These are phyloP conservation scores for Medakamo hakoo DNA, from an alignment of 139 green algal species.

Conservation along the genomic window DNA sequence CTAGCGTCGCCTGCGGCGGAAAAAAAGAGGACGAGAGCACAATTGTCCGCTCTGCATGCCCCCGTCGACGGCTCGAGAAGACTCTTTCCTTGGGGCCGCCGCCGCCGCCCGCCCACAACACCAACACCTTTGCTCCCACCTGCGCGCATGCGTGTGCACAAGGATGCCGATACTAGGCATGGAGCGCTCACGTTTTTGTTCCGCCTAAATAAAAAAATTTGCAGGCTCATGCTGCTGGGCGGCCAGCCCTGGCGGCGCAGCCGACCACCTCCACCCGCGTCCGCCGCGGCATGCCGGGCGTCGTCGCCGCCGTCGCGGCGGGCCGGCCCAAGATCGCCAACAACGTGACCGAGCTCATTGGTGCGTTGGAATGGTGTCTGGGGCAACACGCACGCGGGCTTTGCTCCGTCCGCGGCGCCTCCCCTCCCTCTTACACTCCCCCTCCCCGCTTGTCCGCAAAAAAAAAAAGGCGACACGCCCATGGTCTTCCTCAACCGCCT, in stretches of 20 bases:
- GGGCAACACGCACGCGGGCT: slow-evolving; percentile 16
- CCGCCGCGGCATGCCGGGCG: slow-evolving; percentile 15
- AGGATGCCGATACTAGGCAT: neutral
- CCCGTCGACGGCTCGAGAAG: too few relatives aligned
- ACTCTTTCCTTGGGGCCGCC: too few relatives aligned
- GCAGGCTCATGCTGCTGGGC: neutral
- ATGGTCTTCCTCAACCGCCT: slow-evolving; percentile 73
- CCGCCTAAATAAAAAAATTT: neutral
- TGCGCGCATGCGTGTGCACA: neutral
- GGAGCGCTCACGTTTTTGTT: neutral
- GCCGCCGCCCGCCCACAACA: too few relatives aligned
- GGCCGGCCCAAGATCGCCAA: slow-evolving; percentile 35
- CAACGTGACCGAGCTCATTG: slow-evolving; percentile 62
- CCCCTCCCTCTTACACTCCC: too few relatives aligned
- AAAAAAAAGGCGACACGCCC: slow-evolving; percentile 58
- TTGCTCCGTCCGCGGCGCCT: neutral
- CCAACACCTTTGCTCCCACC: too few relatives aligned
- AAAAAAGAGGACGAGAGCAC: too few relatives aligned
- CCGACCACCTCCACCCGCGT: neutral
- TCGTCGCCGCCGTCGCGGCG: neutral
- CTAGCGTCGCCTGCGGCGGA: too few relatives aligned
- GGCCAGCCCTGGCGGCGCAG: neutral
- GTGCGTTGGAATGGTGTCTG: slow-evolving; percentile 4
- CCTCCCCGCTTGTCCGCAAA: neutral
- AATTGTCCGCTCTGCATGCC: too few relatives aligned